Evolutionary conservation across 352 stramenopile species (phyloP).

Genomic region (Blastocystis sp.): DNA sequence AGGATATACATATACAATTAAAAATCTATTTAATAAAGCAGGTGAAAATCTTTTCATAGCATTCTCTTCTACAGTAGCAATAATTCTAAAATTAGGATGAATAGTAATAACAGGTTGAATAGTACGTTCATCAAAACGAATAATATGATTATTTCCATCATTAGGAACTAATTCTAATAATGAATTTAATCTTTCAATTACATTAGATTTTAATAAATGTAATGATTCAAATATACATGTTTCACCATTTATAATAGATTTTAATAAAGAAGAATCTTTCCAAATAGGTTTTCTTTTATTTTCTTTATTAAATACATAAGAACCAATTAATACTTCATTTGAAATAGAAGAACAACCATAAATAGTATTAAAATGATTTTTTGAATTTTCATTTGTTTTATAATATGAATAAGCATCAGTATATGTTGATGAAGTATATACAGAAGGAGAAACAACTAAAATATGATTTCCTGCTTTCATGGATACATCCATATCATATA

Average conservation of each 20-base stretch:
- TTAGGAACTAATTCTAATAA: constrained; percentile 3
- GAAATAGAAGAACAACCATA: constrained; percentile 1
- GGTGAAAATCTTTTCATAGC: constrained; percentile 3
- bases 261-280: not conserved
- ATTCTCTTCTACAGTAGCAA: constrained; percentile 20
- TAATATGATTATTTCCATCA: not conserved
- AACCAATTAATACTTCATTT: constrained; percentile 7
- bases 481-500: too few relatives aligned
- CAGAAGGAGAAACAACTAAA: too few relatives aligned
- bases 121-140: constrained; percentile 1
- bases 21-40: constrained; percentile 14
- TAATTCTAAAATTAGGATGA: not conserved
- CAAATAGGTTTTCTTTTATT: not conserved
- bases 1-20: too few relatives aligned
- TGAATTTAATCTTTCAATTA: constrained; percentile 12
- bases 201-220: constrained; percentile 1
- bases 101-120: not conserved
- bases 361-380: not conserved
- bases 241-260: not conserved
- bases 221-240: constrained; percentile 19
- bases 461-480: too few relatives aligned
- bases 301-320: not conserved
- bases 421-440: too few relatives aligned
- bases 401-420: too few relatives aligned
- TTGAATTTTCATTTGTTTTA: too few relatives aligned